These are phyloP conservation scores for Cutaneotrichosporon cyanovorans DNA, from an alignment of 1,284 basidiomycete genomes.

Conservation along the genomic window DNA sequence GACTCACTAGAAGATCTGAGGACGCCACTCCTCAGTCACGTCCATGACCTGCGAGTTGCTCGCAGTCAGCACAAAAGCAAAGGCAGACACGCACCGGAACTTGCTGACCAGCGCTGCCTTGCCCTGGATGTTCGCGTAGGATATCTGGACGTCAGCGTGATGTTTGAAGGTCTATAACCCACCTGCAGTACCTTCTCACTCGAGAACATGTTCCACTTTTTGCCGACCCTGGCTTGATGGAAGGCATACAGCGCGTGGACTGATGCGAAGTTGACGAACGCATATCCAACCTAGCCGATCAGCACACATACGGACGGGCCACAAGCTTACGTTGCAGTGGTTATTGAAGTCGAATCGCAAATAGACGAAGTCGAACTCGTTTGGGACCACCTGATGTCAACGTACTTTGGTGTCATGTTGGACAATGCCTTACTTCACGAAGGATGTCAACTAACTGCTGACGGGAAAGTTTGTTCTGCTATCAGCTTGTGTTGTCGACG, in stretches of 20 bases:
- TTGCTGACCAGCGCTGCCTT: conserved; percentile 42
- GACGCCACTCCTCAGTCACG: conserved; percentile 40
- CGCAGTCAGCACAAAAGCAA: not conserved
- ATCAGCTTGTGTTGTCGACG: not conserved
- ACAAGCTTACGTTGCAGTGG: conserved; percentile 41
- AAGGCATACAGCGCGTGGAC: conserved; percentile 26
- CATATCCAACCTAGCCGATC: conserved; percentile 39
- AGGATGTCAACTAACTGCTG: conserved; percentile 41
- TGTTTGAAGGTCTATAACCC: not conserved
- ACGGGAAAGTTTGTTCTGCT: conserved; percentile 44
- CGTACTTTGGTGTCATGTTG: no score
- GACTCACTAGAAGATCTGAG: conserved; percentile 41
- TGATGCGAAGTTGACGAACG: conserved; percentile 43
- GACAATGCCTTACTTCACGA: conserved; percentile 26
- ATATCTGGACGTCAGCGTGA: conserved; percentile 26
- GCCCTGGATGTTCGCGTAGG: conserved; percentile 45
- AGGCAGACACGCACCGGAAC: conserved; percentile 31
- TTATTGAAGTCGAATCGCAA: conserved; percentile 46
- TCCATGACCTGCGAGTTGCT: conserved; percentile 44
- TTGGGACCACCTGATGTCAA: conserved; percentile 34
- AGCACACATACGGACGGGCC: not conserved
- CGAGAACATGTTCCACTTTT: conserved; percentile 44
- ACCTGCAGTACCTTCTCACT: conserved; percentile 46
- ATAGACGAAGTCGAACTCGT: conserved; percentile 44
- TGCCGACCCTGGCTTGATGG: conserved; percentile 34